Evolutionary conservation across 176 grass and related monocot species (phyloP), one percentile per base, ranked within the genome.

Genomic region (Carex cristatella): DNA sequence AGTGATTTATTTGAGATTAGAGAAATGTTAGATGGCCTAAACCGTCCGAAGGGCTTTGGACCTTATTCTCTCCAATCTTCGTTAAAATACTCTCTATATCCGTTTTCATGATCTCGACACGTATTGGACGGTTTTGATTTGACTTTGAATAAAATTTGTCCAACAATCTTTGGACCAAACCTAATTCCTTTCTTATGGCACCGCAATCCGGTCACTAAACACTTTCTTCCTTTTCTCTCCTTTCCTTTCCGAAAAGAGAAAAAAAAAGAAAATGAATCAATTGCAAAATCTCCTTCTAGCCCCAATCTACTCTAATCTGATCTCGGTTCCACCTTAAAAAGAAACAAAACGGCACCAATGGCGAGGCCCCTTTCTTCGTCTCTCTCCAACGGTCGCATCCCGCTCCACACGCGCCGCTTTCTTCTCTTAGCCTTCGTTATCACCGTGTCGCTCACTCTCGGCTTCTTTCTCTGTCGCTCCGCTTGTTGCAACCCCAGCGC

Each of bases 391-490:
- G 38, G 23, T 2, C 73, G 49, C 7, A 13, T 32, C 23, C 38
- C 61, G 0, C 61, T 62, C 37, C 57, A 48, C n/a, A 31, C 38
- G 12, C 80, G 80, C 10, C 37, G 61, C 12, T 53, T 83, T 27
- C 19, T 83, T 3, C 57, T 83, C 11, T 15, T 83, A 16, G 61
- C 62, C 31, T 28, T 68, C 19, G 18, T 83, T 9, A 49, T 67
- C 35, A 19, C 62, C 16, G 9, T 67, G 5, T 83, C 57, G 59
- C 42, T 83, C 5, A 53, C 63, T 15, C 28, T 83, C 61, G 57
- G 59, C 13, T 83, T 83, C 80, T 62, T 81, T 42, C 63, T 65
- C 59, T 83, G 61, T 66, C 59, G 42, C 32, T 62, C 80, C 16
- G 80, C 63, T 49, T 65, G 10, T 23, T 81, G 58, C 33, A 60